Percentiles rank a stretch among this genome's conserved stretches.
These are phyloP conservation scores for Emergomyces pasteurianus DNA, from an alignment of 2,329 filamentous ascomycete species.

Conservation along the genomic window DNA sequence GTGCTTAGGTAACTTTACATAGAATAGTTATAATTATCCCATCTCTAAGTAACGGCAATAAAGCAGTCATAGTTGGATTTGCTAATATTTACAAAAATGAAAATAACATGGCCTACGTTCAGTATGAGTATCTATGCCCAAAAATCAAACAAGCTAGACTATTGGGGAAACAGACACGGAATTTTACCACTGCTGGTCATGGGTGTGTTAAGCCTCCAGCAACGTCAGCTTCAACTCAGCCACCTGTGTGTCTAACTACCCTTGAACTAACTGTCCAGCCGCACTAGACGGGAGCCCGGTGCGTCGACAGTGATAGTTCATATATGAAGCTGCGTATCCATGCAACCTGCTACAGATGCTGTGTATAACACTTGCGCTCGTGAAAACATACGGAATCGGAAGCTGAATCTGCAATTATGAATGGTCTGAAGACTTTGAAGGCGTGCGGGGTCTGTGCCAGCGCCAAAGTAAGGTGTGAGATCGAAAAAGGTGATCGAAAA, in stretches of 20 bases:
- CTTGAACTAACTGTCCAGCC: background rate
- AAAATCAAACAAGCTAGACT: background rate
- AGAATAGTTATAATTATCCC: background rate
- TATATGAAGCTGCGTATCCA: background rate
- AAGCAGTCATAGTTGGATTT: background rate
- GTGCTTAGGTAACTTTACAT: background rate
- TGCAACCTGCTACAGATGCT: background rate
- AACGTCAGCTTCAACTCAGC: background rate
- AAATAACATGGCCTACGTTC: no score
- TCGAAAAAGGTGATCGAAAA: background rate
- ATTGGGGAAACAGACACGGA: background rate
- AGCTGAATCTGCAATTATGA: background rate
- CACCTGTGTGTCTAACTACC: background rate
- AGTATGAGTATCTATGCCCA: no score
- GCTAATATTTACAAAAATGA: background rate
- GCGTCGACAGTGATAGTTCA: background rate
- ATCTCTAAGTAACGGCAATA: background rate
- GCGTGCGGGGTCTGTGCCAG: background rate
- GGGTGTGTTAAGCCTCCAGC: background rate
- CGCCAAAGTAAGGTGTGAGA: background rate
- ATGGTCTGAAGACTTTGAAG: background rate
- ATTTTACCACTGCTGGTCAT: background rate
- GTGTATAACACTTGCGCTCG: background rate
- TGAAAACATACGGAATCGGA: no score
- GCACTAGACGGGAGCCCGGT: background rate